phyloP scores from a whole-genome alignment of 179 eudicot species.

The Silene noctiflora region DNA sequence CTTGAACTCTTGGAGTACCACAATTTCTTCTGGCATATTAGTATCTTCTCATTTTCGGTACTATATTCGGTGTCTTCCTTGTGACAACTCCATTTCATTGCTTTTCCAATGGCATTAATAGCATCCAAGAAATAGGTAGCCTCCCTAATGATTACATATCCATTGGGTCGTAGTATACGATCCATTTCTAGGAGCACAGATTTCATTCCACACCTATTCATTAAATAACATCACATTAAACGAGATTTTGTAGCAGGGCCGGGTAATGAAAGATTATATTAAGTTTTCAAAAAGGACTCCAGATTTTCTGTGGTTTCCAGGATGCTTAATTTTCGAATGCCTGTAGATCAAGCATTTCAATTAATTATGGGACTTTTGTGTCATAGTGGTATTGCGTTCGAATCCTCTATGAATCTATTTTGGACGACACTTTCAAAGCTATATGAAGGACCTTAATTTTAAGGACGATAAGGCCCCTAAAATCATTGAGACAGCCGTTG shows the following conservation, averaged over 20 bases:
- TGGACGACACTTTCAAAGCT: too few relatives aligned
- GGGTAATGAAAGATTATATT: too few relatives aligned
- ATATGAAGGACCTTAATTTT: too few relatives aligned
- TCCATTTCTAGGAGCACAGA: slow-evolving; percentile 81
- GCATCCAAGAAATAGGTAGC: slow-evolving; percentile 55
- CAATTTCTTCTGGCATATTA: slow-evolving; percentile 75
- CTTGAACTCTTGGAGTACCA: slow-evolving; percentile 57
- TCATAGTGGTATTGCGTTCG: too few relatives aligned
- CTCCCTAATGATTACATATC: slow-evolving; percentile 63
- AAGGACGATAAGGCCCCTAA: too few relatives aligned
- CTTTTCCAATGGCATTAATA: slow-evolving; percentile 51
- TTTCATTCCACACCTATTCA: slow-evolving; percentile 71
- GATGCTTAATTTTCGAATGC: too few relatives aligned
- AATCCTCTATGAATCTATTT: too few relatives aligned
- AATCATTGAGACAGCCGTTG: too few relatives aligned
- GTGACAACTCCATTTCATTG: slow-evolving; percentile 72
- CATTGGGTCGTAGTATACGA: slow-evolving; percentile 69
- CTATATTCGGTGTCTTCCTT: slow-evolving; percentile 63
- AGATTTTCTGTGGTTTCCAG: too few relatives aligned
- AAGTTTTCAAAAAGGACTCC: too few relatives aligned
- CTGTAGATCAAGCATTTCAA: too few relatives aligned
- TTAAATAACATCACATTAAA: slow-evolving; percentile 1
- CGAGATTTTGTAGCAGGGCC: neutral
- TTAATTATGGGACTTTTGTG: too few relatives aligned
- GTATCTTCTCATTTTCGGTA: slow-evolving; percentile 57